phyloP scores from a whole-genome alignment of 2,329 filamentous ascomycete genomes.

The Sporothrix euskadiensis region DNA sequence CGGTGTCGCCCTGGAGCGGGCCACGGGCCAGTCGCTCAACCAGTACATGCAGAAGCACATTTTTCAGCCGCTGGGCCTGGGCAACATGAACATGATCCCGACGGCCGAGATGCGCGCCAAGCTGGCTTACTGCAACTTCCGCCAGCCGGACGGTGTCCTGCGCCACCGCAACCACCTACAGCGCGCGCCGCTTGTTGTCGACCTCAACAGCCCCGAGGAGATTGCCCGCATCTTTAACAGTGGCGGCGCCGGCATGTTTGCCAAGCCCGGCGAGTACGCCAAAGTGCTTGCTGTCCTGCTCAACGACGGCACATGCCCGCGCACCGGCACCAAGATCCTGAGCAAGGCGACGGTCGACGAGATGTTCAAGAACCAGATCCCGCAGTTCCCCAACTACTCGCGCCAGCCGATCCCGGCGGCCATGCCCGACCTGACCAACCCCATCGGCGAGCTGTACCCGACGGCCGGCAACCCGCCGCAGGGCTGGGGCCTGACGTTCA shows the following conservation, averaged over 20 bases:
- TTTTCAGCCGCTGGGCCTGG: constrained; percentile 48
- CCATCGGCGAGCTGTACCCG: constrained; percentile 51
- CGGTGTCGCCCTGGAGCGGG: constrained; percentile 47
- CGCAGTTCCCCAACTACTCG: constrained; percentile 51
- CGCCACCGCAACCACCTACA: constrained; percentile 41
- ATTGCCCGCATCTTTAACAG: constrained; percentile 39
- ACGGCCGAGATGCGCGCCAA: constrained; percentile 51
- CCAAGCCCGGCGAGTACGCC: constrained; percentile 46
- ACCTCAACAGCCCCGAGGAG: constrained; percentile 21
- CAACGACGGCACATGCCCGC: constrained; percentile 61
- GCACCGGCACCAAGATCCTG: constrained; percentile 54
- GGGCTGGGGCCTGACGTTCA: constrained; percentile 61
- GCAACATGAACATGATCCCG: constrained; percentile 53
- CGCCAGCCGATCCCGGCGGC: constrained; percentile 46
- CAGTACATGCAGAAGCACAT: constrained; percentile 49
- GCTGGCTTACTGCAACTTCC: constrained; percentile 56
- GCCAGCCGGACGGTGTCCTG: constrained; percentile 46
- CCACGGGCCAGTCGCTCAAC: constrained; percentile 44
- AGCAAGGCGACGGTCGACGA: constrained; percentile 55
- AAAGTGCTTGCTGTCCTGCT: constrained; percentile 60
- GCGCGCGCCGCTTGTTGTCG: constrained; percentile 28
- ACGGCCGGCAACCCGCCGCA: constrained; percentile 50
- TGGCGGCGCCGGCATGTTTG: constrained; percentile 48
- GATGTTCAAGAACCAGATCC: constrained; percentile 64
- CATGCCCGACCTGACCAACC: constrained; percentile 50